phyloP scores from a whole-genome alignment of 78 protist species.

The Neovahlkampfia damariscottae region DNA sequence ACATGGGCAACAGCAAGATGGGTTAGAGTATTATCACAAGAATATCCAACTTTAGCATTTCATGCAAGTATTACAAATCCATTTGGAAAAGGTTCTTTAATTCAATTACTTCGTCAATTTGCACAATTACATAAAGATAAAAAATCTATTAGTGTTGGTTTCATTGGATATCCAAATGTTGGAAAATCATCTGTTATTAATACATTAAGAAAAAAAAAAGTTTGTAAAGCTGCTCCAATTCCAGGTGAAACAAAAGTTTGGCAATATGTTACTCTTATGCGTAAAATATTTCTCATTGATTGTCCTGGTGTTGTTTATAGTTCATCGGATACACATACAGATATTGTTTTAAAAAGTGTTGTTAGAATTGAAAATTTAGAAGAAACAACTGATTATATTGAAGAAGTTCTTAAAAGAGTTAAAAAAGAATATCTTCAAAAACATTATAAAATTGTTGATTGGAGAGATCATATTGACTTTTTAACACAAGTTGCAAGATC shows the following conservation, averaged over 20 bases:
- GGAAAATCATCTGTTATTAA: conserved; percentile 96
- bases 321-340: conserved; percentile 53
- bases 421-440: conserved; percentile 58
- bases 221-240: conserved; percentile 93
- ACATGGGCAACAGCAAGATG: conserved; percentile 88
- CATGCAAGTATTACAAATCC: conserved; percentile 92
- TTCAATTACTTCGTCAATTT: conserved; percentile 84
- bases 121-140: conserved; percentile 74
- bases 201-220: conserved; percentile 71
- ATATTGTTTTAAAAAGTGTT: conserved; percentile 67
- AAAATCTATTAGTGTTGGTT: conserved; percentile 88
- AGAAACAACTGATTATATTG: conserved; percentile 52
- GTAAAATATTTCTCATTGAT: conserved; percentile 90
- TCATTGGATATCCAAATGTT: conserved; percentile 80
- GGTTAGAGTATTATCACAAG: conserved; percentile 69
- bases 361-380: conserved; percentile 76
- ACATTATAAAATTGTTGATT: conserved; percentile 61
- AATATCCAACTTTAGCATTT: conserved; percentile 96
- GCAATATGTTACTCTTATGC: conserved; percentile 95
- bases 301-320: conserved; percentile 95
- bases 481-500: conserved; percentile 42
- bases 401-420: conserved; percentile 54
- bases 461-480: conserved; percentile 72
- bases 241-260: conserved; percentile 99
- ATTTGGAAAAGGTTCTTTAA: conserved; percentile 95